These are phyloP conservation scores for Plasmodium adleri DNA, from an alignment of 169 alveolate species.

Conservation along the genomic window DNA sequence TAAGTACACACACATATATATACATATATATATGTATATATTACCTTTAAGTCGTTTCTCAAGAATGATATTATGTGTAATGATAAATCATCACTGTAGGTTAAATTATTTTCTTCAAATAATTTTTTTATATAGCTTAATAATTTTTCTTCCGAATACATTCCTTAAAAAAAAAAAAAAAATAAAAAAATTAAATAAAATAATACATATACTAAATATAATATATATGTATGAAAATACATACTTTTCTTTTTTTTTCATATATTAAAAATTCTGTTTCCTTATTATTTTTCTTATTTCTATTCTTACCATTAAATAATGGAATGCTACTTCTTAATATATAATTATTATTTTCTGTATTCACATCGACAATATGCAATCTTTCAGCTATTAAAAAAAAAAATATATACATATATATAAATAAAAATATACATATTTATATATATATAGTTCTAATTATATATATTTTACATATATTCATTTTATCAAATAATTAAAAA, in stretches of 20 bases:
- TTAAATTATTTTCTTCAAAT: constrained; percentile 10
- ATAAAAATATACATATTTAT: neutral
- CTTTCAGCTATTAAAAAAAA: constrained; percentile 20
- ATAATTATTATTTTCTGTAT: constrained; percentile 21
- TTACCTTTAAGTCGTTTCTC: constrained; percentile 31
- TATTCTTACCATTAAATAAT: constrained; percentile 41
- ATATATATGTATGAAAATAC: neutral
- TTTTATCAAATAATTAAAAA: neutral
- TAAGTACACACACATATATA: neutral
- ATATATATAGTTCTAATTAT: neutral
- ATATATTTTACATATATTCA: neutral
- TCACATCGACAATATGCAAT: constrained; percentile 26
- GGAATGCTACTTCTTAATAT: constrained; percentile 48
- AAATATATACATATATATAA: too few relatives aligned
- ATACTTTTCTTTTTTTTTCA: neutral
- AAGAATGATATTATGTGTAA: constrained; percentile 44
- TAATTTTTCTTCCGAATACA: constrained; percentile 32
- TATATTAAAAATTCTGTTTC: neutral
- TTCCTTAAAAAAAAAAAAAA: constrained; percentile 14
- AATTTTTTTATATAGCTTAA: constrained; percentile 15
- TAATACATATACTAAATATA: neutral
- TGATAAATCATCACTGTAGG: constrained; percentile 16
- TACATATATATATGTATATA: neutral
- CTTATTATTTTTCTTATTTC: neutral
- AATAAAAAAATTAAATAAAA: neutral